These are phyloP conservation scores for Albugo candida DNA, from an alignment of 352 stramenopile genomes.

Conservation along the genomic window DNA sequence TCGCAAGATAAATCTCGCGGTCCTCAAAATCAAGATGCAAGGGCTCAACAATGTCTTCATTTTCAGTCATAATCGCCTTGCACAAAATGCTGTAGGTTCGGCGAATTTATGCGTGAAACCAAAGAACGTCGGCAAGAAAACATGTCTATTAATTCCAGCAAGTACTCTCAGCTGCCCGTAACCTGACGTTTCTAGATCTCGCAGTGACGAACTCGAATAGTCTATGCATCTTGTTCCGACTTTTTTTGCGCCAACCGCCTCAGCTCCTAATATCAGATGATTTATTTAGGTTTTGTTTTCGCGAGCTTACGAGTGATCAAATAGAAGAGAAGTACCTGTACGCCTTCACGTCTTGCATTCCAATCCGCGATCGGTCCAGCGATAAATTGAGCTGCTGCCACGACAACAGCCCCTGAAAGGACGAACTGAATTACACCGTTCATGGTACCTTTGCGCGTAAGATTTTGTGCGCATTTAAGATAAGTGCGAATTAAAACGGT, in stretches of 20 bases:
- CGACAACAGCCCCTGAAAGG: conserved; percentile 41
- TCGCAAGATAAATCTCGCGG: conserved; percentile 73
- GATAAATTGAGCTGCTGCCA: conserved; percentile 46
- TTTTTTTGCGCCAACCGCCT: conserved; percentile 27
- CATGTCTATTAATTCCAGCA: too few relatives aligned
- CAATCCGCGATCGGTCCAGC: conserved; percentile 44
- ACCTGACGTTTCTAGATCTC: too few relatives aligned
- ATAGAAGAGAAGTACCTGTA: conserved; percentile 14
- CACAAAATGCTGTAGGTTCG: too few relatives aligned
- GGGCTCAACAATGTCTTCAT: conserved; percentile 80
- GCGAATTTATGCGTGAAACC: too few relatives aligned
- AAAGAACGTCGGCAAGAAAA: too few relatives aligned
- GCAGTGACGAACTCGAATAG: too few relatives aligned
- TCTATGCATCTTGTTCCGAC: too few relatives aligned
- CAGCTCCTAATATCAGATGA: conserved; percentile 20
- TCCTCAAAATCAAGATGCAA: conserved; percentile 74
- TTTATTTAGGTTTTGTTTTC: neutral
- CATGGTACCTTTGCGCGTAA: conserved; percentile 13
- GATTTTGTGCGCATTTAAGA: neutral
- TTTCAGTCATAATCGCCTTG: conserved; percentile 31
- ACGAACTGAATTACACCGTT: conserved; percentile 56
- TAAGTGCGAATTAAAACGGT: neutral
- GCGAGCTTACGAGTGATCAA: too few relatives aligned
- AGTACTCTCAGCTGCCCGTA: too few relatives aligned
- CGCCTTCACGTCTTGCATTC: conserved; percentile 49